Percentiles rank a stretch among this genome's conserved stretches.
phyloP scores from a whole-genome alignment of 2,329 filamentous ascomycete genomes.

The Monosporascus sp. region DNA sequence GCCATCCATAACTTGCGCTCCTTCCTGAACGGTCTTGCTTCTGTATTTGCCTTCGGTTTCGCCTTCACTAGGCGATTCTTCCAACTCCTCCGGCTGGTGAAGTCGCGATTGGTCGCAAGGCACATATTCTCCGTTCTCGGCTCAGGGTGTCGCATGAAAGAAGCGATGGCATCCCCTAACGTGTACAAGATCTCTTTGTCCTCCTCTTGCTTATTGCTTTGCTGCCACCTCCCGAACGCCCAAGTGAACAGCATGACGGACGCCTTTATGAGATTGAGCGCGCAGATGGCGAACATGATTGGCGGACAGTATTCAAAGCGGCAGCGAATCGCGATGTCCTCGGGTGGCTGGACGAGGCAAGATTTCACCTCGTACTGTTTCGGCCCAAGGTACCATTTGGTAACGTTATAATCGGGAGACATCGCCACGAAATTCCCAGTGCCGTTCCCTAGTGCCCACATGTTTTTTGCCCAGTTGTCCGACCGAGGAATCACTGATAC shows the following conservation, averaged over 20 bases:
- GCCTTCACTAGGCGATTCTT: conserved; percentile 3
- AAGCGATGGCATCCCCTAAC: conserved; percentile 21
- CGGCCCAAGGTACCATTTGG: conserved; percentile 16
- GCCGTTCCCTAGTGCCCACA: conserved; percentile 21
- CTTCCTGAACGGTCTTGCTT: conserved; percentile 4
- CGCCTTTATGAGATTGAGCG: conserved; percentile 14
- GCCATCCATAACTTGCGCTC: conserved; percentile 4
- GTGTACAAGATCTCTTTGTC: conserved; percentile 14
- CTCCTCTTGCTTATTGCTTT: neutral
- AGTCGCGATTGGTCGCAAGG: conserved; percentile 14
- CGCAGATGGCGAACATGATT: conserved; percentile 15
- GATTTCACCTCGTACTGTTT: conserved; percentile 15
- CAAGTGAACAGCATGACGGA: conserved; percentile 14
- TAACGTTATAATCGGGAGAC: conserved; percentile 1
- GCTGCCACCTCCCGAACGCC: conserved; percentile 7
- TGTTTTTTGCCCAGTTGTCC: conserved; percentile 21
- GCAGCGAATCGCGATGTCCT: conserved; percentile 5
- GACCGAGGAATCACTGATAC: conserved; percentile 12
- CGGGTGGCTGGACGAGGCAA: conserved; percentile 15
- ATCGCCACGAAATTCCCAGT: conserved; percentile 1
- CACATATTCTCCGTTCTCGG: conserved; percentile 16
- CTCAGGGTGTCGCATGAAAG: conserved; percentile 20
- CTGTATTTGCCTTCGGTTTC: neutral
- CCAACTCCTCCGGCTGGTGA: conserved; percentile 3
- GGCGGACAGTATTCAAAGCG: conserved; percentile 18